Evolutionary conservation across 129 eudicot species (phyloP), one percentile per base, ranked within the genome.

Genomic region (Ambrosia trifida): DNA sequence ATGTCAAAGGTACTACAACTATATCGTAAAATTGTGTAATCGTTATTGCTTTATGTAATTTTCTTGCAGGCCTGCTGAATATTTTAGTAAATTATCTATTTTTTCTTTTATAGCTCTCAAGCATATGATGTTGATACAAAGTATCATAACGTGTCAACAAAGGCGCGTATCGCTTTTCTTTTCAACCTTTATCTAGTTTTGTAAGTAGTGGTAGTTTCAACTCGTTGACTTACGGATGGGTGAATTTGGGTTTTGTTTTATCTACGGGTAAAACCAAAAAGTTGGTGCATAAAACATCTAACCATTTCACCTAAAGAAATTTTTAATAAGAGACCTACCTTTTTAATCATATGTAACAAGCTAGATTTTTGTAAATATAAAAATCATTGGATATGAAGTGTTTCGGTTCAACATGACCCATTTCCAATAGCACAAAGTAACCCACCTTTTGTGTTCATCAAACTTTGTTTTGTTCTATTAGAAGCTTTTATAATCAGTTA

Each of bases 81-180:
- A 66, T 53, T 65, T 67, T 54, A 32, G 28, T 18, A 66, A 51
- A 19, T 46, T 44, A 40, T 38, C 65, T 70, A 30, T 56, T 52
- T 14, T 82, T 61, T 18, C 66, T 9, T 54, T 76, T 72, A 1
- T 88, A 90, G 99, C 78, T 90, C 86, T 83, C 90, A 69, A 14
- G 87, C 84, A 54, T 90, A 87, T 76, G 99, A 95, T 83, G 95
- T 84, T 30, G 99, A 90, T 70, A 80, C 97, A 19, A 79, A 81
- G 64, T 88, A 85, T 81, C 94, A 95, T 78, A 88, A 86, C 38
- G 3, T 88, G 73, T 79, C 97, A 9, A 83, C 78, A 14, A 88
- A 90, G 99, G 99, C 90, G 79, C 69, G 61, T 64, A 57, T 68
- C 31, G 6, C 43, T 56, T 75, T 61, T 57, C 38, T 54, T 38